A percentile compares a stretch with the other conserved stretches of the same genome.
These are phyloP conservation scores for Syzygium syzygioides DNA, from an alignment of 441 rosid species.

Conservation along the genomic window DNA sequence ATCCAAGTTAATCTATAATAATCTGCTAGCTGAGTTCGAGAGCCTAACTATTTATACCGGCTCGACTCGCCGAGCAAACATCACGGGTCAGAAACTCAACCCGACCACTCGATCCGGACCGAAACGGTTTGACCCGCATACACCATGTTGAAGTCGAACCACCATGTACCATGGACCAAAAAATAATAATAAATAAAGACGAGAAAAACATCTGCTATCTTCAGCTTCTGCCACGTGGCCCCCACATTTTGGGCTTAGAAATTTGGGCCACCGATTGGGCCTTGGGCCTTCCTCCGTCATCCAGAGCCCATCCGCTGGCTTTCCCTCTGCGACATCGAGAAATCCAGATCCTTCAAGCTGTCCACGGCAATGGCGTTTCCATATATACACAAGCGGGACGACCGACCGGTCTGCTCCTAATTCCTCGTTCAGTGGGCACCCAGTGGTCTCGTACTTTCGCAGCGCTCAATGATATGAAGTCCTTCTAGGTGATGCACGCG, in stretches of 20 bases:
- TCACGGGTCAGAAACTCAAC: fast-evolving
- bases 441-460: not conserved
- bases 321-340: not conserved
- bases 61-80: not conserved
- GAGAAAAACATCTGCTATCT: not conserved
- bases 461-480: not conserved
- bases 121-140: not conserved
- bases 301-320: not conserved
- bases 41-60: fast-evolving
- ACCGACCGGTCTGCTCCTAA: not conserved
- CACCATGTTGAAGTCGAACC: too few relatives aligned
- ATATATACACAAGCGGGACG: fast-evolving
- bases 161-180: not conserved
- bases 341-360: not conserved
- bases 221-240: not conserved
- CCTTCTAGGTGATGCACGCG: not conserved
- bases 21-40: fast-evolving
- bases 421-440: not conserved
- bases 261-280: not conserved
- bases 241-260: not conserved
- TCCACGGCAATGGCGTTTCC: not conserved
- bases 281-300: not conserved
- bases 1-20: not conserved
- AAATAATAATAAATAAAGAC: not conserved
- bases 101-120: not conserved